Conservation (phyloP, 208 protist species). For the Novymonas esmeraldas region DNA sequence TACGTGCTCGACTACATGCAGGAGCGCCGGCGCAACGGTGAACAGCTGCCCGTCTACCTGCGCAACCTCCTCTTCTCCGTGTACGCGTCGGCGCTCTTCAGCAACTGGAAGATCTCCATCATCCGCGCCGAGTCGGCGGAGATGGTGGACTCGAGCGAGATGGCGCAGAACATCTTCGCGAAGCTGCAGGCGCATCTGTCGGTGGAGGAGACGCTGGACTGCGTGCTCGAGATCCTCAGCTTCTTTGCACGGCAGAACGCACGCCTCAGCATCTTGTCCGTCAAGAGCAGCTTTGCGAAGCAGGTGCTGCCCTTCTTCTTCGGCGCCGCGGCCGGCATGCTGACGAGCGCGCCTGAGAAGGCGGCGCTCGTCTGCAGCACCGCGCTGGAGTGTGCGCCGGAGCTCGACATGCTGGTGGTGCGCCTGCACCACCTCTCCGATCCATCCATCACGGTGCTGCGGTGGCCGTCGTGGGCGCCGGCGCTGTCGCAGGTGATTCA, state of each 20-base stretch:
- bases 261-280: conserved; percentile 44
- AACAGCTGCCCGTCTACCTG: conserved; percentile 63
- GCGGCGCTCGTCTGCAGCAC: conserved; percentile 67
- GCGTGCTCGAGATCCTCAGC: conserved; percentile 70
- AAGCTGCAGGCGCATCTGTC: conserved; percentile 58
- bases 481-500: conserved; percentile 49
- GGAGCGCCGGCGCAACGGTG: conserved; percentile 32
- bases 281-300: conserved; percentile 48
- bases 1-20: conserved; percentile 70
- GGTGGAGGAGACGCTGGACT: conserved; percentile 66
- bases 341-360: conserved; percentile 19
- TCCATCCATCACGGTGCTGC: conserved; percentile 52
- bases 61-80: conserved; percentile 72
- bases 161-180: conserved; percentile 36
- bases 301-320: conserved; percentile 79
- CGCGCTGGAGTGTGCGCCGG: conserved; percentile 58
- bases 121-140: conserved; percentile 38
- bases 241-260: conserved; percentile 66
- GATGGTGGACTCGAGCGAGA: conserved; percentile 28
- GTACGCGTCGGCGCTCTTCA: conserved; percentile 70
- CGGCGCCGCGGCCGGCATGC: conserved; percentile 35
- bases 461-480: conserved; percentile 57
- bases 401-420: conserved; percentile 27
- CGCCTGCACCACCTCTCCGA: conserved; percentile 53
- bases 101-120: conserved; percentile 76